Percentiles rank a stretch among this genome's conserved stretches.
Evolutionary conservation across 129 eudicot genomes (phyloP).

Genomic region (Daucus carota): DNA sequence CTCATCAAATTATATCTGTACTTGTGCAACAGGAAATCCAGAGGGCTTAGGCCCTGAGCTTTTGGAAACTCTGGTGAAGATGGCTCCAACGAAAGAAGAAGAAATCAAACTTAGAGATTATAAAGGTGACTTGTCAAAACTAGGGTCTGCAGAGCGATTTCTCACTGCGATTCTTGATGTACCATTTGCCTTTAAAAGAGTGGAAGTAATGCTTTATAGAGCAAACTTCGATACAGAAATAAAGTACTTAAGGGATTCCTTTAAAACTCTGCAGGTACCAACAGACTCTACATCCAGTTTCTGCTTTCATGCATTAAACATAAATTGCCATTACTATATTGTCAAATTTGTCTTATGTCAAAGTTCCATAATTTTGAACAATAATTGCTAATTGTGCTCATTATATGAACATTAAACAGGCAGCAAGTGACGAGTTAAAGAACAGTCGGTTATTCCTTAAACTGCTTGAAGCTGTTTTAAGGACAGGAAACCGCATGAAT

Average conservation of each 20-base stretch:
- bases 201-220: constrained; percentile 91
- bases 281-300: not conserved
- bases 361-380: not conserved
- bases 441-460: constrained; percentile 83
- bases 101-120: constrained; percentile 82
- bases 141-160: constrained; percentile 90
- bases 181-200: constrained; percentile 90
- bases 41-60: constrained; percentile 87
- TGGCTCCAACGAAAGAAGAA: constrained; percentile 99
- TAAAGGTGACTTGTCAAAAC: constrained; percentile 62
- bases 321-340: not conserved
- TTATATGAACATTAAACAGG: constrained; percentile 35
- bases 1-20: constrained; percentile 7
- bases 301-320: not conserved
- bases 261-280: constrained; percentile 67
- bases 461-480: constrained; percentile 92
- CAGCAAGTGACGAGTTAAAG: constrained; percentile 75
- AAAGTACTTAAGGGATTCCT: constrained; percentile 59
- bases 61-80: constrained; percentile 87
- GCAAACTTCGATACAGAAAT: constrained; percentile 86
- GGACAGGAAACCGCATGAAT: constrained; percentile 93
- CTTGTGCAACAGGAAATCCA: constrained; percentile 62
- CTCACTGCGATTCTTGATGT: constrained; percentile 70
- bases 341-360: not conserved
- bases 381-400: constrained; percentile 12